Evolutionary conservation across 179 eudicot genomes (phyloP).

Genomic region (Corrigiola litoralis): DNA sequence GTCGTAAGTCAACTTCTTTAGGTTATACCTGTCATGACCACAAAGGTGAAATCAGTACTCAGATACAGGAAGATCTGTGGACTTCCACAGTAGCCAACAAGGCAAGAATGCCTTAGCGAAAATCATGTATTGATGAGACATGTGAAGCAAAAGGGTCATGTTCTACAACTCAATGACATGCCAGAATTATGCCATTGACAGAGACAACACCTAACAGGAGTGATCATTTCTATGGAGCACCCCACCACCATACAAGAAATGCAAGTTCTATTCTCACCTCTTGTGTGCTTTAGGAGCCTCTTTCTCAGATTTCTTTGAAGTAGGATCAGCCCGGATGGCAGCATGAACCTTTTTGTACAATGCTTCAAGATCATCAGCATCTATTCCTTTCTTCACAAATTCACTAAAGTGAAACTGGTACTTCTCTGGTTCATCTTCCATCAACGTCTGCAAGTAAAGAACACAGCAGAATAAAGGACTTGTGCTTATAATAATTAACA

Average conservation of each 20-base stretch:
- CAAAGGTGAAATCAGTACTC: not conserved
- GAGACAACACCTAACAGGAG: no score
- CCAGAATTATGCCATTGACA: no score
- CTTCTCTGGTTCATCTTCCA: slow-evolving; percentile 80
- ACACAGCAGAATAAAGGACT: not conserved
- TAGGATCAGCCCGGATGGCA: slow-evolving; percentile 63
- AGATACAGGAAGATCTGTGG: not conserved
- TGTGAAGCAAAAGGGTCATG: no score
- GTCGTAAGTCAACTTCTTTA: slow-evolving; percentile 24
- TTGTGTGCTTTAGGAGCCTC: slow-evolving; percentile 54
- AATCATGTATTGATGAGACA: no score
- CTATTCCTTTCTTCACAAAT: slow-evolving; percentile 50
- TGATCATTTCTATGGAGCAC: no score
- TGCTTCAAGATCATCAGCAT: slow-evolving; percentile 56
- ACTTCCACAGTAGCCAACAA: not conserved
- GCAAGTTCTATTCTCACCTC: slow-evolving; percentile 30
- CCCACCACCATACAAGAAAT: no score
- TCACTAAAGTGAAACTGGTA: slow-evolving; percentile 64
- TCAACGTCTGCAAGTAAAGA: slow-evolving; percentile 35
- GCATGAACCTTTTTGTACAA: slow-evolving; percentile 76
- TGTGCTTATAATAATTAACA: not conserved
- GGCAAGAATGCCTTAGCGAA: no score
- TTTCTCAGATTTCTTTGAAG: slow-evolving; percentile 43
- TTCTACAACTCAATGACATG: no score
- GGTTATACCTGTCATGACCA: slow-evolving; percentile 13